Percentiles rank a stretch among this genome's conserved stretches.
These are phyloP conservation scores for Pharus latifolius DNA, from an alignment of 176 grass and related monocot genomes.

Conservation along the genomic window DNA sequence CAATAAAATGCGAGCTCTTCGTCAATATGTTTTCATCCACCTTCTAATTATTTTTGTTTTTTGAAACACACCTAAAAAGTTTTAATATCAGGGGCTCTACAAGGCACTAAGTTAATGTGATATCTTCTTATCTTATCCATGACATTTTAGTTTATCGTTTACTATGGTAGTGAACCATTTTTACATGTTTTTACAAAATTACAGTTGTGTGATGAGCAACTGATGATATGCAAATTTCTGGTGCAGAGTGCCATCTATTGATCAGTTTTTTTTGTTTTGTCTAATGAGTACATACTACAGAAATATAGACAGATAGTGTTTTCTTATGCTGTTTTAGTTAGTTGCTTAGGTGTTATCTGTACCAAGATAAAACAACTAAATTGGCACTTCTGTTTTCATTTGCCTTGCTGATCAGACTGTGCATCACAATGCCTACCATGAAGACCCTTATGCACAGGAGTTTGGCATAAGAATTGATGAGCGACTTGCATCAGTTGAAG, in stretches of 20 bases:
- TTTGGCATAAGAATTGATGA: slow-evolving; percentile 93
- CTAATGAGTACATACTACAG: neutral
- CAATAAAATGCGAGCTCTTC: too few species aligned
- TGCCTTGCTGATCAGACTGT: slow-evolving; percentile 52
- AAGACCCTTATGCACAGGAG: slow-evolving; percentile 86
- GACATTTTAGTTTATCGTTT: neutral
- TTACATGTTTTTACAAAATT: neutral
- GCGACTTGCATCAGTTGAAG: slow-evolving; percentile 72
- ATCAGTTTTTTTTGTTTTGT: neutral
- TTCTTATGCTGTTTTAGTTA: slow-evolving; percentile 4
- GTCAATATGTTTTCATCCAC: too few species aligned
- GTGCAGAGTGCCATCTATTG: neutral
- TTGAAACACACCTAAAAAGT: neutral
- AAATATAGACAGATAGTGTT: neutral
- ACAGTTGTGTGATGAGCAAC: neutral
- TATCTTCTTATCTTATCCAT: neutral
- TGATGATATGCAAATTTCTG: neutral
- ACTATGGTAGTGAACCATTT: neutral
- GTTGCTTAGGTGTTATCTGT: slow-evolving; percentile 3
- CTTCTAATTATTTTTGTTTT: too few species aligned
- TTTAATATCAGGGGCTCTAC: neutral
- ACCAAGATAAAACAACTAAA: neutral
- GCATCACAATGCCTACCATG: slow-evolving; percentile 84
- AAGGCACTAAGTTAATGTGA: neutral
- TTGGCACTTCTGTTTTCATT: neutral